These are phyloP conservation scores for Schizophyllum commune DNA, from an alignment of 1,284 basidiomycete genomes.

Conservation along the genomic window DNA sequence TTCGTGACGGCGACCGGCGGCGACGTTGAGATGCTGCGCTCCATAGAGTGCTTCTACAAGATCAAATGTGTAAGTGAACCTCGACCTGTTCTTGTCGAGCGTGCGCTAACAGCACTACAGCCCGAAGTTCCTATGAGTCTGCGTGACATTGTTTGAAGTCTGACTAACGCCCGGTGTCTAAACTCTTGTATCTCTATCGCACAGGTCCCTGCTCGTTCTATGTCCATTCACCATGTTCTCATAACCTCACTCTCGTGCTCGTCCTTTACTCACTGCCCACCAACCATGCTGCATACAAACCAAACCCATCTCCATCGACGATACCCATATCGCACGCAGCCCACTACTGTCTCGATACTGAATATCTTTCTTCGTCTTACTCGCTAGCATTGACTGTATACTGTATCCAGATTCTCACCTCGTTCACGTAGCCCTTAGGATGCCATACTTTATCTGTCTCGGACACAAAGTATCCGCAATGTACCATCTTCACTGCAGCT, in stretches of 20 bases:
- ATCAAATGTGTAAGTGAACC: conserved; percentile 76
- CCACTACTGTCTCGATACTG: conserved; percentile 2
- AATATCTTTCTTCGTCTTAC: conserved; percentile 12
- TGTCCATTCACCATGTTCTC: conserved; percentile 16
- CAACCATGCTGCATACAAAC: conserved; percentile 1
- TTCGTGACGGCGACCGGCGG: conserved; percentile 96
- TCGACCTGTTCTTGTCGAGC: neutral
- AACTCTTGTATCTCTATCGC: conserved; percentile 74
- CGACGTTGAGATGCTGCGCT: conserved; percentile 95
- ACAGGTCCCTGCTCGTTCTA: conserved; percentile 24
- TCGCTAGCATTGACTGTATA: conserved; percentile 14
- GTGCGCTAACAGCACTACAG: conserved; percentile 30
- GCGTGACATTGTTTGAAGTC: conserved; percentile 71
- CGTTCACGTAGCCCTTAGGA: conserved; percentile 33
- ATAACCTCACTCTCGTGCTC: neutral
- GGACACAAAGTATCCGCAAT: conserved; percentile 60
- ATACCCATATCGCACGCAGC: conserved; percentile 4
- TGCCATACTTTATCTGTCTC: conserved; percentile 18
- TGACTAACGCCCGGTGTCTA: conserved; percentile 29
- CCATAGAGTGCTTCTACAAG: conserved; percentile 97
- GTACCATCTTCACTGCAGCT: conserved; percentile 74
- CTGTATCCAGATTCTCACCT: neutral
- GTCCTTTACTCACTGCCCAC: conserved; percentile 5
- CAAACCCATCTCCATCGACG: conserved; percentile 1
- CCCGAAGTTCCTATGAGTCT: conserved; percentile 84